A percentile compares a stretch with the other conserved stretches of the same genome.
phyloP scores from a whole-genome alignment of 441 rosid species.

The Adansonia rubrostipa region DNA sequence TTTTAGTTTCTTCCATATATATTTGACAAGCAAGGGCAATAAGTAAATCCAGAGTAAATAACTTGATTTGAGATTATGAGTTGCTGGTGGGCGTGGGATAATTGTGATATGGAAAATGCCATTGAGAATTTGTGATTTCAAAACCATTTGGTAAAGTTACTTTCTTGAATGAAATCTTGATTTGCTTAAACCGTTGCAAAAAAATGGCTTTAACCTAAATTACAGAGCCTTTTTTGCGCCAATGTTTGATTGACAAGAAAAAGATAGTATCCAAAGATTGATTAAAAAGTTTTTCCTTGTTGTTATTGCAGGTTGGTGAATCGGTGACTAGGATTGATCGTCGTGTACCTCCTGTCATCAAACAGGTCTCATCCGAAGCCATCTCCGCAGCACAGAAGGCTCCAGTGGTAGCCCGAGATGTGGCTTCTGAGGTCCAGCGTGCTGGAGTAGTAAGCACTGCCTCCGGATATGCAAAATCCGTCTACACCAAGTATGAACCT shows the following conservation, averaged over 20 bases:
- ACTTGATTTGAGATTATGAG: neutral
- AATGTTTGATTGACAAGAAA: neutral
- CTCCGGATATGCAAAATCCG: constrained; percentile 68
- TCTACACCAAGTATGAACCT: constrained; percentile 76
- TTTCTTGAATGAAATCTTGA: neutral
- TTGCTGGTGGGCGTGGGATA: neutral
- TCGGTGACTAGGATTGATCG: constrained; percentile 65
- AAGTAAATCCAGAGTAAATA: neutral
- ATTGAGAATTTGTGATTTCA: neutral
- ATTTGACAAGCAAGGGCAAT: neutral
- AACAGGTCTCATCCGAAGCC: constrained; percentile 76
- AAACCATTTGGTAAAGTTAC: neutral
- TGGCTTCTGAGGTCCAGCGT: constrained; percentile 73
- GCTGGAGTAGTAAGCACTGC: constrained; percentile 75
- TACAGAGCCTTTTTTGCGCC: neutral
- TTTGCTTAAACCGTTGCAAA: neutral
- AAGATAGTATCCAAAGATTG: neutral
- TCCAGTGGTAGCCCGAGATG: constrained; percentile 62
- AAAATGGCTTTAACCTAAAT: neutral
- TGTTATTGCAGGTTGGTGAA: constrained; percentile 62
- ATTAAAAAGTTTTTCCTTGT: neutral
- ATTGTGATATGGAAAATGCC: neutral
- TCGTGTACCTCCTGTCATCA: constrained; percentile 66
- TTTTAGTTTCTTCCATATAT: neutral
- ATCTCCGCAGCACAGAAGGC: constrained; percentile 71